Evolutionary conservation across 179 eudicot species (phyloP).

Genomic region (Beta macrorhiza): DNA sequence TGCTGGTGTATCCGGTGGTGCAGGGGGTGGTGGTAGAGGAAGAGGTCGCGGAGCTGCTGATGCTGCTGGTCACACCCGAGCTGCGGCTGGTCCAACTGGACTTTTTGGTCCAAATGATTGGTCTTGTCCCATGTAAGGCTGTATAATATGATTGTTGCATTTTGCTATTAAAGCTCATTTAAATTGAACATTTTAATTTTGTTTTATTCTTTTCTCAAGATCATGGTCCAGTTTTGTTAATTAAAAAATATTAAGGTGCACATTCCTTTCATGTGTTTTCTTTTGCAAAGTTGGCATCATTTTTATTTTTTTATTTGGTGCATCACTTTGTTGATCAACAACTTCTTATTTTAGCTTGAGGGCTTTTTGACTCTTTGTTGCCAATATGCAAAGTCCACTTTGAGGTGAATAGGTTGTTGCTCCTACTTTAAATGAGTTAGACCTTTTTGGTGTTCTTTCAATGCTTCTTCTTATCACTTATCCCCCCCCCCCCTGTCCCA

Average conservation of each 20-base stretch:
- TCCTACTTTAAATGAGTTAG: neutral
- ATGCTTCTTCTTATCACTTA: neutral
- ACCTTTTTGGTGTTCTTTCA: neutral
- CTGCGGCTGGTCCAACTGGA: slow-evolving; percentile 63
- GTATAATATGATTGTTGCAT: neutral
- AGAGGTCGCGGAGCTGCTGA: slow-evolving; percentile 83
- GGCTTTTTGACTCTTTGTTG: neutral
- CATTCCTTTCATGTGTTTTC: no score
- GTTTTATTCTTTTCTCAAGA: neutral
- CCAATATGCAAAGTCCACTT: neutral
- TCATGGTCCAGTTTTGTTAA: neutral
- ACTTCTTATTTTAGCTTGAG: neutral
- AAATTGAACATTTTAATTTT: neutral
- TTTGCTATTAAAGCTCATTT: neutral
- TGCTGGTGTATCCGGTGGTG: slow-evolving; percentile 69
- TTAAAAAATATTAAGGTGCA: neutral
- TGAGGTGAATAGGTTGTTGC: neutral
- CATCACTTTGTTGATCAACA: neutral
- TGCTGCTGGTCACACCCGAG: slow-evolving; percentile 54
- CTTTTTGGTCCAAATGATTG: slow-evolving; percentile 99
- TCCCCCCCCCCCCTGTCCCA: neutral
- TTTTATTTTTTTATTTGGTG: neutral
- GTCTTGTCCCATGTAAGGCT: slow-evolving; percentile 96
- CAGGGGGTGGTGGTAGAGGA: slow-evolving; percentile 81
- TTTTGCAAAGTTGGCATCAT: neutral